Evolutionary conservation across 108 stramenopile genomes (phyloP), one percentile per base, ranked within the genome.

Genomic region (Pseudonitzschia delicatissima): DNA sequence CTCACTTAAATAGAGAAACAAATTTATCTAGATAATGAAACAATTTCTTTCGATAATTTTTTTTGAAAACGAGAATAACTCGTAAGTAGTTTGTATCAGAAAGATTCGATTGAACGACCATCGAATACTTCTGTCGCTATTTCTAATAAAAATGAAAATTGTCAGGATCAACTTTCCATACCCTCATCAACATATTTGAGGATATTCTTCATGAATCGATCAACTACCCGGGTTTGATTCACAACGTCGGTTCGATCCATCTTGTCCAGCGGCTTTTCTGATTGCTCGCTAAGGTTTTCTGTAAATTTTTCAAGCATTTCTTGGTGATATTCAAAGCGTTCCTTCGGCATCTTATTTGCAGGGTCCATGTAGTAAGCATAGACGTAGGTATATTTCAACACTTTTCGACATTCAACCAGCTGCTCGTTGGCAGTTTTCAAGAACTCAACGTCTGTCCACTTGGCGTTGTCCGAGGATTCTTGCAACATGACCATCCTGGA

Each of bases 401-500:
- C 97, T 23, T 96, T 90, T 45, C 98, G 87, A 71, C 97, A 97
- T 83, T 97, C 95, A 40, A 98, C 91, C 57, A 98, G 76, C 71
- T 95, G 94, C 74, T 98, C 96, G 62, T 87, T 96, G 33, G 98
- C 99, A 36, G 87, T 77, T 76, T 96, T 96, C 6, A 99, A 77
- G 74, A 98, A 99, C 77, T 98, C 96, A 15, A 97, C 99, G 75
- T 99, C 99, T 28, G 91, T 88, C 96, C 96, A 99, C 23, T 76
- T 85, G 20, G 81, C 73, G 49, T 87, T 88, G 34, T 87, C 88
- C 26, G 74, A 76, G 33, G 76, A 80, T 70, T 95, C 94, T 80
- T 97, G 97, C 67, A 98, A 78, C 18, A 87, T 64, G 18, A 96
- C 78, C 98, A 99, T 98, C 15, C 95, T 64, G 40, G 73, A 51